Percentiles rank a stretch among this genome's conserved stretches.
phyloP scores from a whole-genome alignment of 208 protist species.

The Trypanosoma mega region DNA sequence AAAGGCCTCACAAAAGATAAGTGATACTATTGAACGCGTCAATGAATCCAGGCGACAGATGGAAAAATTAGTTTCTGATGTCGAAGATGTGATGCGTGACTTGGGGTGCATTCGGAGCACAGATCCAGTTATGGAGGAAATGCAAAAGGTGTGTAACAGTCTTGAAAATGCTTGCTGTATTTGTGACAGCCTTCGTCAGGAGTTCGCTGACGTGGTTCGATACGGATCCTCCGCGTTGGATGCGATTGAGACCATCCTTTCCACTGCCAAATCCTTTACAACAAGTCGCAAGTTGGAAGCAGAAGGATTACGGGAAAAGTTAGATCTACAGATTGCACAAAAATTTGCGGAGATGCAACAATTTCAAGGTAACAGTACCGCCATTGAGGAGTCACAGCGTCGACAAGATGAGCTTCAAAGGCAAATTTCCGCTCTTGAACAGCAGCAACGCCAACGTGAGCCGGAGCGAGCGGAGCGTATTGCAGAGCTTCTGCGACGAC shows the following conservation, averaged over 20 bases:
- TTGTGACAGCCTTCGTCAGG: slow-evolving; percentile 50
- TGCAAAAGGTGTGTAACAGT: slow-evolving; percentile 75
- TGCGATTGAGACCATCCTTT: slow-evolving; percentile 47
- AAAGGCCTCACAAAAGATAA: slow-evolving; percentile 48
- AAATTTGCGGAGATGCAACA: slow-evolving; percentile 66
- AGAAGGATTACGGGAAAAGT: slow-evolving; percentile 41
- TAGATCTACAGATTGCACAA: slow-evolving; percentile 75
- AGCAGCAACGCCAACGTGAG: slow-evolving; percentile 16
- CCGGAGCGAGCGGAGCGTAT: slow-evolving; percentile 19
- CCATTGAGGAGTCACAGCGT: slow-evolving; percentile 40
- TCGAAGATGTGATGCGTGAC: slow-evolving; percentile 51
- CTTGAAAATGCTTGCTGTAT: slow-evolving; percentile 64
- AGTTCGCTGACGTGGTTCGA: slow-evolving; percentile 41
- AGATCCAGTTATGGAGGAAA: slow-evolving; percentile 62
- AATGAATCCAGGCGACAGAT: slow-evolving; percentile 46
- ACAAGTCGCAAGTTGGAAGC: slow-evolving; percentile 59
- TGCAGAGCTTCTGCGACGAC: slow-evolving; percentile 19
- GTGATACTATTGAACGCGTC: slow-evolving; percentile 55
- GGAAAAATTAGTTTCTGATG: slow-evolving; percentile 34
- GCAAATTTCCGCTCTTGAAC: slow-evolving; percentile 16
- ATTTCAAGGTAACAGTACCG: slow-evolving; percentile 29
- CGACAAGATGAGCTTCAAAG: slow-evolving; percentile 28
- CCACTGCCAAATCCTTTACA: slow-evolving; percentile 58
- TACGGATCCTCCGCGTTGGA: slow-evolving; percentile 52
- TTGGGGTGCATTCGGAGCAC: slow-evolving; percentile 64